Evolutionary conservation across 2,329 filamentous ascomycete genomes (phyloP).

Genomic region (Trichothecium roseum): DNA sequence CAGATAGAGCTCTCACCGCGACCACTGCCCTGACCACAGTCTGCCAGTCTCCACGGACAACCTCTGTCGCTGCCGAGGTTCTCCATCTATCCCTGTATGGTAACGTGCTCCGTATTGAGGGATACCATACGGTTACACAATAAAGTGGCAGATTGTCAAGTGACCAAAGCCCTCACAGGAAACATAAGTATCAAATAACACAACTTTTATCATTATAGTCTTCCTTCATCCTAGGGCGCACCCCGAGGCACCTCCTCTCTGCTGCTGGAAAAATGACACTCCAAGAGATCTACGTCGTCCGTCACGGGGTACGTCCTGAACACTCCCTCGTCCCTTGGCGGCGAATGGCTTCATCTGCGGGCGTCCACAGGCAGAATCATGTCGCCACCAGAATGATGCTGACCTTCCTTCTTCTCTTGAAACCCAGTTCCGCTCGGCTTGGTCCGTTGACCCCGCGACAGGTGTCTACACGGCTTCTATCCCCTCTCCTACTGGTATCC

Average conservation of each 20-base stretch:
- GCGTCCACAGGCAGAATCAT: neutral
- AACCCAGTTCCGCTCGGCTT: constrained; percentile 75
- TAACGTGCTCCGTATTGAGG: too few relatives aligned
- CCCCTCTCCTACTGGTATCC: constrained; percentile 75
- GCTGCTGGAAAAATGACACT: constrained; percentile 43
- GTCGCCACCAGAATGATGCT: neutral
- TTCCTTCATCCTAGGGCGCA: neutral
- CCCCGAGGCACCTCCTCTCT: too few relatives aligned
- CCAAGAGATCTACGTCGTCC: constrained; percentile 62
- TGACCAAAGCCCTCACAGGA: too few relatives aligned
- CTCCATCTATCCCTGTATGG: too few relatives aligned
- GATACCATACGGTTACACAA: too few relatives aligned
- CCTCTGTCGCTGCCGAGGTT: too few relatives aligned
- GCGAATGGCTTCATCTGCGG: constrained; percentile 1
- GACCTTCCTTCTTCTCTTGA: neutral
- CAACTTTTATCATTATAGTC: too few relatives aligned
- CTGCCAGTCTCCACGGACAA: too few relatives aligned
- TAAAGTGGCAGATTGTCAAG: too few relatives aligned
- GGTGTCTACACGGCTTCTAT: constrained; percentile 67
- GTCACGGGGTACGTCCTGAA: constrained; percentile 56
- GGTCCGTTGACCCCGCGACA: constrained; percentile 72
- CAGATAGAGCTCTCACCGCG: too few relatives aligned
- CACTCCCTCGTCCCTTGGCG: constrained; percentile 4
- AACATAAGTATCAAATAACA: too few relatives aligned
- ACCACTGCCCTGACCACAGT: too few relatives aligned